Evolutionary conservation across 805 yeast genomes (phyloP).

Genomic region (Lipomyces lipofer): DNA sequence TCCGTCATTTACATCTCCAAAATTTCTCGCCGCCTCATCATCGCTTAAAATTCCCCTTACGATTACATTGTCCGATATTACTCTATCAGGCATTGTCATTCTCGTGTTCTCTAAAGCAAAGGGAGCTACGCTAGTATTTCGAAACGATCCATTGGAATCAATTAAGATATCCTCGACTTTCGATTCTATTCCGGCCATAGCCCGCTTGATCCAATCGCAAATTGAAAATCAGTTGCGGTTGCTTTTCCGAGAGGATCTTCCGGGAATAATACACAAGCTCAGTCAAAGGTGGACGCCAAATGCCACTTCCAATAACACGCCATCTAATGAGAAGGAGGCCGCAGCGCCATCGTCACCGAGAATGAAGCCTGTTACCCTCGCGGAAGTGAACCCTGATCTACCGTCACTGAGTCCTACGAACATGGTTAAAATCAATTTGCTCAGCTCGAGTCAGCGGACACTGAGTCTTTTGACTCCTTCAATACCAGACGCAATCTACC

Average conservation of each 20-base stretch:
- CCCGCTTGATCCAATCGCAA: conserved; percentile 77
- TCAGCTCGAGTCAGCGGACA: conserved; percentile 77
- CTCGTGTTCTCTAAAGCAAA: conserved; percentile 78
- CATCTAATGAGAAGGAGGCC: conserved; percentile 20
- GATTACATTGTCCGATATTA: conserved; percentile 68
- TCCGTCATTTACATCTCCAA: conserved; percentile 63
- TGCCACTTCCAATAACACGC: conserved; percentile 28
- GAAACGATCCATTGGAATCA: conserved; percentile 84
- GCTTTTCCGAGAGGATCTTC: conserved; percentile 79
- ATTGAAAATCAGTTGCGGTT: conserved; percentile 79
- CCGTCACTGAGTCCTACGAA: conserved; percentile 68
- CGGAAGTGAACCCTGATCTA: conserved; percentile 56
- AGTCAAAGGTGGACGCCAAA: conserved; percentile 63
- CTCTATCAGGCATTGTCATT: conserved; percentile 76
- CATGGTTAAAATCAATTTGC: conserved; percentile 63
- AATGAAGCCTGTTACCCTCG: conserved; percentile 47
- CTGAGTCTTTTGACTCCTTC: conserved; percentile 66
- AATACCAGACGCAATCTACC: conserved; percentile 57
- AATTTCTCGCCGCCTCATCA: conserved; percentile 62
- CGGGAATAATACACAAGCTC: conserved; percentile 73
- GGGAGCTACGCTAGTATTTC: conserved; percentile 82
- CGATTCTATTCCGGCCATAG: conserved; percentile 79
- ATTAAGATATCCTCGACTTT: conserved; percentile 84
- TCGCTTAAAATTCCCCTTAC: conserved; percentile 78
- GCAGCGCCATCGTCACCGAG: conserved; percentile 30